Evolutionary conservation across 2,329 filamentous ascomycete species (phyloP).

Genomic region (Nectriaceae sp.): DNA sequence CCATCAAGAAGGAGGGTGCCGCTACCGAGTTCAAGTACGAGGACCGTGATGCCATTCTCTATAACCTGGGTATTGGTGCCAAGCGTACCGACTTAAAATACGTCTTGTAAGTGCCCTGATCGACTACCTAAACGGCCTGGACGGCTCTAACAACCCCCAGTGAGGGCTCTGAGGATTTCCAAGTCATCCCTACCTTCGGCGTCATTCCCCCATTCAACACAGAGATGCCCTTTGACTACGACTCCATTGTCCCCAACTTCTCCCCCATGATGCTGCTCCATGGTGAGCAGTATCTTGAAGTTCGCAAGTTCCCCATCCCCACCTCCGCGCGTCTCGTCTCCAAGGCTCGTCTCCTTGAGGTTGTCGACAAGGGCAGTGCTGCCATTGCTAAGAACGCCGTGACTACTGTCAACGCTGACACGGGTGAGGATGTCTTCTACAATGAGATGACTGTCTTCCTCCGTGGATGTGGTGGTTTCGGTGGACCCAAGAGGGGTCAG

Average conservation of each 20-base stretch:
- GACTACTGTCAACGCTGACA: constrained; percentile 81
- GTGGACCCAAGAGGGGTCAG: constrained; percentile 73
- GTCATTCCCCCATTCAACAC: constrained; percentile 94
- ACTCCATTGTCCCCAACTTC: constrained; percentile 91
- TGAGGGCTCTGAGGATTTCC: constrained; percentile 90
- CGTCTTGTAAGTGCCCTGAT: constrained; percentile 66
- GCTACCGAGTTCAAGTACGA: constrained; percentile 81
- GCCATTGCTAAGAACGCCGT: constrained; percentile 80
- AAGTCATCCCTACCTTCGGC: constrained; percentile 91
- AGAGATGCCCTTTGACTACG: constrained; percentile 75
- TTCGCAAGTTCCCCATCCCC: constrained; percentile 88
- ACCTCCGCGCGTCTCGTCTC: constrained; percentile 77
- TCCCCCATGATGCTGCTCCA: constrained; percentile 98
- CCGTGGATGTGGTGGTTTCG: constrained; percentile 87
- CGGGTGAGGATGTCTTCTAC: constrained; percentile 91
- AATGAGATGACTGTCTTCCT: constrained; percentile 95
- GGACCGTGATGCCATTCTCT: constrained; percentile 88
- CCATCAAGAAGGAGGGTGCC: constrained; percentile 68
- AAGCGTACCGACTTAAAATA: constrained; percentile 86
- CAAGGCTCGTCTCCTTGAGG: constrained; percentile 82
- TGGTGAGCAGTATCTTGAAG: constrained; percentile 97
- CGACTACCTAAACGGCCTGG: background rate
- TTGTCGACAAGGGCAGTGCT: constrained; percentile 92
- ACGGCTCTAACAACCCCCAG: constrained; percentile 30
- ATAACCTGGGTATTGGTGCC: constrained; percentile 92